A percentile compares a stretch with the other conserved stretches of the same genome.
These are phyloP conservation scores for Erysiphe pisi DNA, from an alignment of 2,329 filamentous ascomycete genomes.

Conservation along the genomic window DNA sequence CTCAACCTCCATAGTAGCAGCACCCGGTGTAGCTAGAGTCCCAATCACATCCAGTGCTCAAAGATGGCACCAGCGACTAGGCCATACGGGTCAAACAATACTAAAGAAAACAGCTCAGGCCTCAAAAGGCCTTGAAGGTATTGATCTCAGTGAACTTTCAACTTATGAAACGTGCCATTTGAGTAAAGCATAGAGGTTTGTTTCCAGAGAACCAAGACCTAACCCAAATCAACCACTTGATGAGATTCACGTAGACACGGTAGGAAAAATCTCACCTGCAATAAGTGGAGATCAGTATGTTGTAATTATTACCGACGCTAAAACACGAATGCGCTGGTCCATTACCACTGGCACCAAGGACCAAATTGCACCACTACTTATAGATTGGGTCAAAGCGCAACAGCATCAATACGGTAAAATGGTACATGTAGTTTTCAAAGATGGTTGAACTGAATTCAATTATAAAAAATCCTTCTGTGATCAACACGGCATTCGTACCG, in stretches of 20 bases:
- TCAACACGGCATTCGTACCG: not conserved
- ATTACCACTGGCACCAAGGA: not conserved
- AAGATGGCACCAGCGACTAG: constrained; percentile 12
- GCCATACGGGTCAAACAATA: not conserved
- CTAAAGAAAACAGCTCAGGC: constrained; percentile 3
- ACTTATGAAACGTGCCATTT: not conserved
- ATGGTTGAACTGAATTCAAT: not conserved
- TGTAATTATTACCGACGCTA: not conserved
- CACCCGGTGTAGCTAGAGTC: not conserved
- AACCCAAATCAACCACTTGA: constrained; percentile 16
- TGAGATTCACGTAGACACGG: not conserved
- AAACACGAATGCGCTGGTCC: constrained; percentile 9
- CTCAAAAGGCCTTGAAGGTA: not conserved
- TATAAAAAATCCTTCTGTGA: not conserved
- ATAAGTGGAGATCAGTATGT: not conserved
- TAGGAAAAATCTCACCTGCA: constrained; percentile 4
- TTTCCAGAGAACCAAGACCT: not conserved
- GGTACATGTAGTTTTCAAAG: not conserved
- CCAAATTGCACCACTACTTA: not conserved
- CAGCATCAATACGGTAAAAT: not conserved
- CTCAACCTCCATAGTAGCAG: too few species aligned
- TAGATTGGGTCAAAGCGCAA: not conserved
- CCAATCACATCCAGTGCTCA: not conserved
- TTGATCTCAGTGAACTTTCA: not conserved
- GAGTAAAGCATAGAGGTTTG: not conserved